Evolutionary conservation across 1,284 basidiomycete genomes (phyloP), one percentile per base, ranked within the genome.

Genomic region (Ustilago trichophora): DNA sequence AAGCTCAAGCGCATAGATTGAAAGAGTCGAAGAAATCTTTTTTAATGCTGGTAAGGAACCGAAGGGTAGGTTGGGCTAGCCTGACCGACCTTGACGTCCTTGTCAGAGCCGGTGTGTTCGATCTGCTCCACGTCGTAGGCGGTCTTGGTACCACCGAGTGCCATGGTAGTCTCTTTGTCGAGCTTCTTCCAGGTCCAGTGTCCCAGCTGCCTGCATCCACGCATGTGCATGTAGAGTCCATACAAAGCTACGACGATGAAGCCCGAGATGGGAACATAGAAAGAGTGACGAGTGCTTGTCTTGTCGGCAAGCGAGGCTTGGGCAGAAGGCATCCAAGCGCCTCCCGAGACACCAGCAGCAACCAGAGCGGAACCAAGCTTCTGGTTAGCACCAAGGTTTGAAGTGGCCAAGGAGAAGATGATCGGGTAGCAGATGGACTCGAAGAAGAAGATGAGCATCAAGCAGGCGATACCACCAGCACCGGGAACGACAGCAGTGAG

Each of bases 391-490:
- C 65, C 69, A 6, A 68, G 49, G 54, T 68, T 68, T 80, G 87
- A 86, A 29, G 90, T 91, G 8, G 86, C 88, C 32, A 91, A 84
- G 1, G 88, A 88, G 83, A 89, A 90, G 58, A 90, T 86, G 42
- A 60, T 58, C 51, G 43, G 76, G 81, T 80, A 77, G 71, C 64
- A 60, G 25, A 69, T 35, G 7, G 87, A 88, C 80, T 90, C 89
- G 82, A 90, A 90, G 85, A 89, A 90, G 85, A 90, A 90, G 56
- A 91, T 82, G 57, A 85, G 78, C 80, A 89, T 90, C 53, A 90
- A 77, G 80, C 85, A 87, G 9, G 85, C 87, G 41, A 90, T 83
- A 32, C 87, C 89, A 7, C 84, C 82, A 55, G 83, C 83, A 13
- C 88, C 87, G 6, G 84, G 83, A 7, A 87, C 80, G 22, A 86